phyloP scores from a whole-genome alignment of 202 grass and related monocot genomes.

The Bolboschoenoplectus hybrid region DNA sequence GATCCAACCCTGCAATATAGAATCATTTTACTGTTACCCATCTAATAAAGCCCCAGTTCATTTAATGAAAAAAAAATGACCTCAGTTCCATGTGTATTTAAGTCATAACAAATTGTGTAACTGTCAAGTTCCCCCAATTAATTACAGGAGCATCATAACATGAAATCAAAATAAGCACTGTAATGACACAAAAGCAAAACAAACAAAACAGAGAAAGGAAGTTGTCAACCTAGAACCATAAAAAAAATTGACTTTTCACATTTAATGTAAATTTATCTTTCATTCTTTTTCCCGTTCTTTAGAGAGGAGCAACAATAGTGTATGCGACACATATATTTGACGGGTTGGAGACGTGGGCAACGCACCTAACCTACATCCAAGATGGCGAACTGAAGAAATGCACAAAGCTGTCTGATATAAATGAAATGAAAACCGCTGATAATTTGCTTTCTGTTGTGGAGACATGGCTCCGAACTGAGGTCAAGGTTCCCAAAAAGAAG shows the following conservation, averaged over 20 bases:
- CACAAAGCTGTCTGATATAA: slow-evolving; percentile 49
- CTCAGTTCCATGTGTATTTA: background rate
- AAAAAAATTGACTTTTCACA: background rate
- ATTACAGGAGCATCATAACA: background rate
- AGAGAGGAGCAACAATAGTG: slow-evolving; percentile 93
- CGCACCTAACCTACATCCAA: slow-evolving; percentile 84
- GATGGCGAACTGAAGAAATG: slow-evolving; percentile 77
- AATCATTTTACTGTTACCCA: background rate
- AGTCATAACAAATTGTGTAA: background rate
- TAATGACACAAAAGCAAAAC: slow-evolving; percentile 12
- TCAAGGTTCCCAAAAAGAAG: slow-evolving; percentile 71
- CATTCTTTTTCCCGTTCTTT: background rate
- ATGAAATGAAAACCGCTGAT: slow-evolving; percentile 64
- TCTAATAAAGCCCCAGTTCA: background rate
- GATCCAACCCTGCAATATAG: background rate
- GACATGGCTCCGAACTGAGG: slow-evolving; percentile 76
- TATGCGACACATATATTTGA: slow-evolving; percentile 97
- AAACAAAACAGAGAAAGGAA: slow-evolving; percentile 3
- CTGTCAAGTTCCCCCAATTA: background rate
- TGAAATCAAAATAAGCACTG: slow-evolving; percentile 12
- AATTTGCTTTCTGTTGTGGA: slow-evolving; percentile 85
- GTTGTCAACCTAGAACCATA: background rate
- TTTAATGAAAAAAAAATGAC: background rate
- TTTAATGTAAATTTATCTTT: slow-evolving; percentile 3
- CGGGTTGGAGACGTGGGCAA: slow-evolving; percentile 80